Conservation (phyloP, 2,329 filamentous ascomycete genomes). For the Neonectria neomacrospora region DNA sequence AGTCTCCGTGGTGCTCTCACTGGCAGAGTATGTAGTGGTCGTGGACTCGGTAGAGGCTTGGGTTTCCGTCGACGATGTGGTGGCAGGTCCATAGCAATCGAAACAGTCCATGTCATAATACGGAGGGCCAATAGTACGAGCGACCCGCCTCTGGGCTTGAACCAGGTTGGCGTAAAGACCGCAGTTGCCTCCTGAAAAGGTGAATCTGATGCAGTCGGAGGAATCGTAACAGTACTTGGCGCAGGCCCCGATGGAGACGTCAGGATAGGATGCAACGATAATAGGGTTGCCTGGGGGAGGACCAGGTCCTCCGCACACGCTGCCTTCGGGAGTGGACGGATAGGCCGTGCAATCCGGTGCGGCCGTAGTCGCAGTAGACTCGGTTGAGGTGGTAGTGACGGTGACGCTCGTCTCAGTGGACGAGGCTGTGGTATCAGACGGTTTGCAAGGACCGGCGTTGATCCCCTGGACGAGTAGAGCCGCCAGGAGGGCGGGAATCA, state of each 20-base stretch:
- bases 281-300: background rate
- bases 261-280: background rate
- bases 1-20: background rate
- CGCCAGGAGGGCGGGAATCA: conserved; percentile 5
- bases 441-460: conserved; percentile 3
- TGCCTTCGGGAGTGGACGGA: background rate
- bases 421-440: background rate
- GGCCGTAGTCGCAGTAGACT: background rate
- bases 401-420: background rate
- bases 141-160: background rate
- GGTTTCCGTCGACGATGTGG: background rate
- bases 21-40: background rate
- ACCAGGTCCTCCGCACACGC: background rate
- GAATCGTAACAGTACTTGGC: background rate
- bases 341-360: background rate
- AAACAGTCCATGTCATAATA: conserved; percentile 5
- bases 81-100: background rate
- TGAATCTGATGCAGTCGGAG: background rate
- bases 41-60: background rate
- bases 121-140: background rate
- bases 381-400: background rate
- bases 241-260: background rate
- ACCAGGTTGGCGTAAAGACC: background rate
- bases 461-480: background rate
- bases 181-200: background rate